These are phyloP conservation scores for Helotiales sp. DNA, from an alignment of 2,329 filamentous ascomycete genomes.

Conservation along the genomic window DNA sequence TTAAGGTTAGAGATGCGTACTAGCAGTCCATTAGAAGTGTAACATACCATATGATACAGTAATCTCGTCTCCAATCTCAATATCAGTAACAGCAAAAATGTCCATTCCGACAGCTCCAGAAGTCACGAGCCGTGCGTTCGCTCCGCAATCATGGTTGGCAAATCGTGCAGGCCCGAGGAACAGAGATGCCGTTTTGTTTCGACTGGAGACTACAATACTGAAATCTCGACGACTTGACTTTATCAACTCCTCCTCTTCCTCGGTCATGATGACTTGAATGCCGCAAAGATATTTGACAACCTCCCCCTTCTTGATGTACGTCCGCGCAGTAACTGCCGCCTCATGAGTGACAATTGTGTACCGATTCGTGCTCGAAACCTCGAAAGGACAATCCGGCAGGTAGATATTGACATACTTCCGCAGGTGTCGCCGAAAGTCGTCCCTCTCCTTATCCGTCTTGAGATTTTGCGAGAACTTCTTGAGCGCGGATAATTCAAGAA, in stretches of 20 bases:
- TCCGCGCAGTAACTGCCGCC: conserved; percentile 82
- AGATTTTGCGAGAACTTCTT: conserved; percentile 72
- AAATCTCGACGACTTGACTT: conserved; percentile 88
- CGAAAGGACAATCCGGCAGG: conserved; percentile 90
- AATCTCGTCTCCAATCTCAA: conserved; percentile 89
- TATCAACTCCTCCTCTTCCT: conserved; percentile 85
- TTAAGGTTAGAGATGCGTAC: not conserved
- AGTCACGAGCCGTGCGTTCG: conserved; percentile 87
- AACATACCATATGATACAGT: conserved; percentile 80
- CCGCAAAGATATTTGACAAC: conserved; percentile 89
- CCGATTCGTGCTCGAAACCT: conserved; percentile 90
- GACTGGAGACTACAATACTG: conserved; percentile 92
- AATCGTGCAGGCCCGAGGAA: conserved; percentile 96
- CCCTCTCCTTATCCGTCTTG: conserved; percentile 77
- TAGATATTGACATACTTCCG: conserved; percentile 93
- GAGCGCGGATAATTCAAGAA: conserved; percentile 76
- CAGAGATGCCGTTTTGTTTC: conserved; percentile 86
- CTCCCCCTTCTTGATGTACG: conserved; percentile 79
- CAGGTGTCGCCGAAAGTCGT: conserved; percentile 84
- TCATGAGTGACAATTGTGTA: conserved; percentile 86
- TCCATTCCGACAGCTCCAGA: conserved; percentile 86
- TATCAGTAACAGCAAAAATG: conserved; percentile 82
- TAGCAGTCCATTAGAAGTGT: not conserved
- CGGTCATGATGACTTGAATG: conserved; percentile 89
- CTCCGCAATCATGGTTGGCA: conserved; percentile 94